Conservation (phyloP, 495 filamentous ascomycete species). For the Penicillium turbatum region DNA sequence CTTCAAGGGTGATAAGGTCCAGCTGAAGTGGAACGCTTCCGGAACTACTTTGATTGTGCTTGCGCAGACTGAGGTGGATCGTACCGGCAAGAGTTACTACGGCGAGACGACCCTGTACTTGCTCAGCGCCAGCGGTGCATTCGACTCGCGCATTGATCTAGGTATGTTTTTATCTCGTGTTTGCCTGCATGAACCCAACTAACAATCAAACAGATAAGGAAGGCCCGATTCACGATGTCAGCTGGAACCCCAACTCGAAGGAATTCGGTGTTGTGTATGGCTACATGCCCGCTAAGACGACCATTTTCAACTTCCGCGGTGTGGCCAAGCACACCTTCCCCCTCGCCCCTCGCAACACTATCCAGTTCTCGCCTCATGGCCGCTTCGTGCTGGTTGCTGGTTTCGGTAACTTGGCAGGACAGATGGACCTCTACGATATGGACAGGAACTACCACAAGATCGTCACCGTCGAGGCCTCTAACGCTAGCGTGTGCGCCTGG, state of each 20-base stretch:
- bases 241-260: constrained; percentile 95
- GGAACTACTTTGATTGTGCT: constrained; percentile 91
- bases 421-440: constrained; percentile 96
- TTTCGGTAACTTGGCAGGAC: constrained; percentile 94
- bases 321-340: constrained; percentile 76
- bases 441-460: constrained; percentile 88
- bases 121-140: constrained; percentile 83
- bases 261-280: constrained; percentile 97
- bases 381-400: constrained; percentile 91
- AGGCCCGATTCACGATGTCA: constrained; percentile 94
- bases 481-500: constrained; percentile 93
- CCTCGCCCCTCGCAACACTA: constrained; percentile 85
- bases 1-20: constrained; percentile 98
- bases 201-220: constrained; percentile 70
- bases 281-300: constrained; percentile 96
- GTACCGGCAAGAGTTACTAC: constrained; percentile 97
- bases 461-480: constrained; percentile 90
- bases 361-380: constrained; percentile 89
- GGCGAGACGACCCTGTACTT: constrained; percentile 97
- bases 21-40: constrained; percentile 92
- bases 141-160: constrained; percentile 85
- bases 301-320: constrained; percentile 87
- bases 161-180: constrained; percentile 40
- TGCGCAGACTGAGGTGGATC: constrained; percentile 96
- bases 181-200: neutral